Base-by-base conservation (phyloP, 1,284 basidiomycete species). In the Butyriboletus appendiculatus region DNA sequence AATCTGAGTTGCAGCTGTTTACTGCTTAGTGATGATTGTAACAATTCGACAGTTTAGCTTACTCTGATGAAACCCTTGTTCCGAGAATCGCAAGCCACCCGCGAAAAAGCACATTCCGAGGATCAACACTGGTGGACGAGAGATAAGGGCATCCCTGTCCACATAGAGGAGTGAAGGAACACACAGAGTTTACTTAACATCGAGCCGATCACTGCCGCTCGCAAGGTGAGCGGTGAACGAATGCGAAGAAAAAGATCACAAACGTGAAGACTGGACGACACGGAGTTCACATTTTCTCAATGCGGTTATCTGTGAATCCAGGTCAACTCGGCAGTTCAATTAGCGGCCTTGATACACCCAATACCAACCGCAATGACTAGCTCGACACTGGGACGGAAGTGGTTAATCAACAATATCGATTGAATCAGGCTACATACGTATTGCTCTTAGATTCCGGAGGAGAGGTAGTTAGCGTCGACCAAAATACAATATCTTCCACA, bases 31-130 rank as follows among this genome's bases (percentile, higher is more conserved):
- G 39, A 39, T 16, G 32, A 40, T 48, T 15, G 7, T 18, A 26
- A 11, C 49, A 37, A 12, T 18, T 39, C 11, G 11, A 46, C 4
- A 10, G 5, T 20, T 24, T 24, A 24, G 70, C 84, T 60, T 61
- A 89, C 88, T 85, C 22, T 81, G 72, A 61, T 90, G 84, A 62
- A 92, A 90, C 1, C 79, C 87, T 72, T 94, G 90, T 63, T 92
- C 88, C 5, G 84, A 82, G 62, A 88, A 94, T 28, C 82, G 78
- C 56, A 86, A 71, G 6, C 92, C 92, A 22, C 92, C 91, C 2
- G 87, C 89, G 62, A 91, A 87, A 72, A 92, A 84, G 68, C 86
- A 90, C 76, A 94, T 83, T 35, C 94, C 94, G 32, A 87, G 73
- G 57, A 88, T 78, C 52, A 88, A 73, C 35, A 69, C 67, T 69